A percentile compares a stretch with the other conserved stretches of the same genome.
Conservation (phyloP, 345 rosid genomes). For the Corchorus capsularis region DNA sequence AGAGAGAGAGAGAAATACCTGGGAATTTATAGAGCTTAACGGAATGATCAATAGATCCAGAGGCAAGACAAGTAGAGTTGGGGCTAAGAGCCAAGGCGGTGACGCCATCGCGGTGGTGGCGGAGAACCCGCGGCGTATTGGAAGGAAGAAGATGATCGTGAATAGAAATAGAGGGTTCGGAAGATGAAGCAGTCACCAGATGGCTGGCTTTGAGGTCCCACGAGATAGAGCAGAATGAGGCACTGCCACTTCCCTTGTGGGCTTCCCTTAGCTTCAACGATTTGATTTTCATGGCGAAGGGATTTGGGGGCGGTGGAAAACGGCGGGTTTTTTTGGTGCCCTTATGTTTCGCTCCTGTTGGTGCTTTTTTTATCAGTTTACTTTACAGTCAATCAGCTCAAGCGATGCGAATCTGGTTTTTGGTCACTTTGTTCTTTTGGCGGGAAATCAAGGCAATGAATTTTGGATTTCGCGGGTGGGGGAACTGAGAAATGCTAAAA, state of each 20-base stretch:
- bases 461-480: conserved; percentile 20
- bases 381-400: too few relatives aligned
- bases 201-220: conserved; percentile 85
- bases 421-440: neutral
- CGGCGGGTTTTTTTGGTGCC: neutral
- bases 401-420: too few relatives aligned
- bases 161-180: conserved; percentile 68
- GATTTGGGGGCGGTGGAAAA: neutral
- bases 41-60: conserved; percentile 91
- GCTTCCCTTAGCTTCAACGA: conserved; percentile 83
- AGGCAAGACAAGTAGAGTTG: conserved; percentile 90
- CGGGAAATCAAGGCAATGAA: conserved; percentile 10
- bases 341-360: too few relatives aligned
- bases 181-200: conserved; percentile 85
- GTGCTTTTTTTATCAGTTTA: too few relatives aligned
- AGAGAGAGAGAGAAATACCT: conserved; percentile 34
- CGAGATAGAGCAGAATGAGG: conserved; percentile 80
- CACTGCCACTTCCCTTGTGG: conserved; percentile 51
- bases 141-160: conserved; percentile 76
- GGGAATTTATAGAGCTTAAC: conserved; percentile 98
- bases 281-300: conserved; percentile 66
- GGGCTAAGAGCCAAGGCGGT: conserved; percentile 84
- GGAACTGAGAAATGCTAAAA: neutral
- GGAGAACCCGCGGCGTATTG: conserved; percentile 59
- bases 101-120: conserved; percentile 95